phyloP scores from a whole-genome alignment of 352 stramenopile genomes.

The Phytophthora boehmeriae region DNA sequence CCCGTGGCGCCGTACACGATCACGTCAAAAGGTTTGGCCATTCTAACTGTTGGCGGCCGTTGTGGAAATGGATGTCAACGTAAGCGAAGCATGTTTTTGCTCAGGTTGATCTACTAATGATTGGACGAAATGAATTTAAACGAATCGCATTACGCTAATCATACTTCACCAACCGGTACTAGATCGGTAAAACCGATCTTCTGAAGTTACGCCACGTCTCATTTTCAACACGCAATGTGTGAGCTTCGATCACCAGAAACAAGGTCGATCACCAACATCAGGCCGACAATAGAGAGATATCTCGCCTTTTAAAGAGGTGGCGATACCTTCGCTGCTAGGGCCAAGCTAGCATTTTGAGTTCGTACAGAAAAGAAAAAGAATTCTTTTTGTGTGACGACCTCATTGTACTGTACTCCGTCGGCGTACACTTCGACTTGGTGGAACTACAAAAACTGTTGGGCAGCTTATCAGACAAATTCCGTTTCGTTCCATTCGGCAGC shows the following conservation, averaged over 20 bases:
- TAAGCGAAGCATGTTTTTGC: too few species aligned
- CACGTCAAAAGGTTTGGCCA: slow-evolving; percentile 59
- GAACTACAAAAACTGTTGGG: slow-evolving; percentile 4
- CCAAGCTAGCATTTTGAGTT: neutral
- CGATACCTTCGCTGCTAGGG: neutral
- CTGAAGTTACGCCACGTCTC: too few species aligned
- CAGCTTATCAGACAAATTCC: neutral
- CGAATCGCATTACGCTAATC: too few species aligned
- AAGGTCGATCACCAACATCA: neutral
- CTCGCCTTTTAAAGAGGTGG: neutral
- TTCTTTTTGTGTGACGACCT: slow-evolving; percentile 18
- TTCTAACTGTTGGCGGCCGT: slow-evolving; percentile 15
- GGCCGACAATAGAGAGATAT: neutral
- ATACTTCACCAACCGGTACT: too few species aligned
- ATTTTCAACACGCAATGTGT: too few species aligned
- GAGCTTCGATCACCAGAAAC: slow-evolving; percentile 5
- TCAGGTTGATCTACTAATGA: too few species aligned
- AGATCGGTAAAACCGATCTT: too few species aligned
- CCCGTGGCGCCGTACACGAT: slow-evolving; percentile 91
- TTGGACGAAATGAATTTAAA: too few species aligned
- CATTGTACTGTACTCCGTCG: slow-evolving; percentile 48
- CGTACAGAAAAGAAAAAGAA: slow-evolving; percentile 5
- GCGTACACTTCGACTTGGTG: slow-evolving; percentile 42
- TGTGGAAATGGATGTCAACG: neutral
- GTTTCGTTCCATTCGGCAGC: too few species aligned